Percentiles rank a stretch among this genome's conserved stretches.
Evolutionary conservation across 192 early-diverging fungal genomes (phyloP).

Genomic region (Mortierella alpina): DNA sequence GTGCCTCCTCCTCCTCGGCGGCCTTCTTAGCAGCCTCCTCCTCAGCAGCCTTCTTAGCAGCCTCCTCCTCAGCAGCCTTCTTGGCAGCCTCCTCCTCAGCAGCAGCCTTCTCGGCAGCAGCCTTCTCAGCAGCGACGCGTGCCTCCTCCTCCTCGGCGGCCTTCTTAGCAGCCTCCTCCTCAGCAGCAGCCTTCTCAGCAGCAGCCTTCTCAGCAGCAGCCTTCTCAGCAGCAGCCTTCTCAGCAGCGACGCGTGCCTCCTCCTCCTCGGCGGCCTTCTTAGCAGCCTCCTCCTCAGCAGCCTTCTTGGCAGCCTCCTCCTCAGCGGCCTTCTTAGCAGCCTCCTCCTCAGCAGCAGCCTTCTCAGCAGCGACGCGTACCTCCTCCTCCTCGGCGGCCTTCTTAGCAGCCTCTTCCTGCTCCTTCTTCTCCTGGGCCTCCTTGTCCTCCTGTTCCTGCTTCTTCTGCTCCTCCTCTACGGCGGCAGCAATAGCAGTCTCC

Average conservation of each 20-base stretch:
- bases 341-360: slow-evolving; percentile 13
- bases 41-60: background rate
- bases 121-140: slow-evolving; percentile 7
- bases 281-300: slow-evolving; percentile 16
- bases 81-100: slow-evolving; percentile 4
- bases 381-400: slow-evolving; percentile 11
- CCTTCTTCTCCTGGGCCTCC: slow-evolving; percentile 1
- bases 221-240: slow-evolving; percentile 14
- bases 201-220: slow-evolving; percentile 10
- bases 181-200: slow-evolving; percentile 17
- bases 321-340: slow-evolving; percentile 9
- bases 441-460: background rate
- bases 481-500: background rate
- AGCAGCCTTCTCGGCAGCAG: background rate
- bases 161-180: slow-evolving; percentile 12
- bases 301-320: slow-evolving; percentile 4
- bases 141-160: slow-evolving; percentile 1
- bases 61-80: too few species aligned
- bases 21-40: slow-evolving; percentile 2
- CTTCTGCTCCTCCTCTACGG: slow-evolving; percentile 3
- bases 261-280: slow-evolving; percentile 12
- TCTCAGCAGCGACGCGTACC: slow-evolving; percentile 13
- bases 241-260: slow-evolving; percentile 15
- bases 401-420: background rate
- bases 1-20: slow-evolving; percentile 12